Conservation (phyloP, 495 filamentous ascomycete genomes). For the Friedmanniomyces endolithicus region DNA sequence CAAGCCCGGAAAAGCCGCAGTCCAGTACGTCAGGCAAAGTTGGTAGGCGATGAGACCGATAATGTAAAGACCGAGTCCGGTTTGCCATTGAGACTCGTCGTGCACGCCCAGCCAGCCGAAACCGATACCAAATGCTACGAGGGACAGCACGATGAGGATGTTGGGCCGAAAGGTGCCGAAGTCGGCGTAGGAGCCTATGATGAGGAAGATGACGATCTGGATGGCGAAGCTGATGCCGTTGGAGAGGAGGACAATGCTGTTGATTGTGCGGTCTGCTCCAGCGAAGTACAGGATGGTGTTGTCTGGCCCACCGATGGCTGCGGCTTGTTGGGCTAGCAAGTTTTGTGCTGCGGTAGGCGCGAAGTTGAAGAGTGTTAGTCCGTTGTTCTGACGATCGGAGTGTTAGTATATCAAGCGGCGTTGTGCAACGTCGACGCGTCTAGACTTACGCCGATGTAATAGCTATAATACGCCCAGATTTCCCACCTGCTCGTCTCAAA, state of each 20-base stretch:
- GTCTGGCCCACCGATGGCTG: constrained; percentile 25
- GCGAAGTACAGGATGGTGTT: constrained; percentile 39
- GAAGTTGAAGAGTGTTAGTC: constrained; percentile 56
- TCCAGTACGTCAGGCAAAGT: constrained; percentile 56
- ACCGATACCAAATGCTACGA: constrained; percentile 47
- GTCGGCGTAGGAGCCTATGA: constrained; percentile 48
- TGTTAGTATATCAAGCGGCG: no score
- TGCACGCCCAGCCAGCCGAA: constrained; percentile 56
- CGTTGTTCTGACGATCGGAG: no score
- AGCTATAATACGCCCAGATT: constrained; percentile 55
- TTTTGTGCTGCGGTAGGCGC: constrained; percentile 56
- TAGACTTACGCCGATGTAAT: constrained; percentile 61
- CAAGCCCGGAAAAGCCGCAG: constrained; percentile 50
- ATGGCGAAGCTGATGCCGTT: constrained; percentile 56
- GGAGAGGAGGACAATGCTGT: constrained; percentile 48
- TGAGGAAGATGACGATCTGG: constrained; percentile 47
- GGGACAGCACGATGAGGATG: constrained; percentile 46
- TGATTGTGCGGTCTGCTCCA: constrained; percentile 40
- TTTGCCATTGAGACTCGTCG: constrained; percentile 41
- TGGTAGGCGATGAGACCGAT: constrained; percentile 54
- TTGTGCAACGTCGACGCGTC: no score
- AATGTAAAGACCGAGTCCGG: constrained; percentile 47
- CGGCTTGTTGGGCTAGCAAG: constrained; percentile 44
- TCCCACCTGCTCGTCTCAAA: constrained; percentile 44
- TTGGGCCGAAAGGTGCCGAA: constrained; percentile 51